Evolutionary conservation across 2,329 filamentous ascomycete species (phyloP), one percentile per base, ranked within the genome.

Genomic region (Chaetothyriales sp.): DNA sequence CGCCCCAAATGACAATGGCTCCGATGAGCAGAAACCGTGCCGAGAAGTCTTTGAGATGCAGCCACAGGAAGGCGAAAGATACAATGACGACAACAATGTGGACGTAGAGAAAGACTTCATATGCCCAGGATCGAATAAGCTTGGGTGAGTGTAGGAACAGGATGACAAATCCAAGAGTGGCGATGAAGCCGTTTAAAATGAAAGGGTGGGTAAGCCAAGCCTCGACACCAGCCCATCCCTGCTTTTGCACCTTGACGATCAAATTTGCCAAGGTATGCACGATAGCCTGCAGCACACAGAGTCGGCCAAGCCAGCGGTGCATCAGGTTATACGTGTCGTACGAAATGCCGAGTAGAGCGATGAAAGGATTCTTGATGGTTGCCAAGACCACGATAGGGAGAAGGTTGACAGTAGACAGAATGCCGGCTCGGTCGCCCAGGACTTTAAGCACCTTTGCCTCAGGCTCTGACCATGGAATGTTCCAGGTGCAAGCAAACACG

Each of bases 41-140:
- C 2, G 84, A 77, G 4, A 88, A 71, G 3, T 73, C 67, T 25
- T 86, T 78, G 8, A 85, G 81, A 71, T 97, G 92, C 40, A 89
- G 72, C 77, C 83, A 92, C 7, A 89, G 81, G 62, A 82, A 83
- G 52, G 78, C 73, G 48, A 95, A 77, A 47, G 75, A 72, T 50
- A 86, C 64, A 37, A 83, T 67, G 43, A 83, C 88, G 48, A 94
- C 71, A 40, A 86, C 67, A 60, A 94, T 89, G 70, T 97, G 92
- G 28, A 84, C 69, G 65, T 86, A 87, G 61, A 97, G 77, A 71
- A 98, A 98, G 1, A 88, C 94, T 71, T 98, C 92, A 71, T 98
- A 98, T 66, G 95, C 95, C 43, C 89, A 89, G 67, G 95, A 90
- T 55, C 92, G 83, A 49, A 98, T 65, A 0, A 89, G 84, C 2